phyloP scores from a whole-genome alignment of 306 rosid species.

The Spatholobus suberectus region DNA sequence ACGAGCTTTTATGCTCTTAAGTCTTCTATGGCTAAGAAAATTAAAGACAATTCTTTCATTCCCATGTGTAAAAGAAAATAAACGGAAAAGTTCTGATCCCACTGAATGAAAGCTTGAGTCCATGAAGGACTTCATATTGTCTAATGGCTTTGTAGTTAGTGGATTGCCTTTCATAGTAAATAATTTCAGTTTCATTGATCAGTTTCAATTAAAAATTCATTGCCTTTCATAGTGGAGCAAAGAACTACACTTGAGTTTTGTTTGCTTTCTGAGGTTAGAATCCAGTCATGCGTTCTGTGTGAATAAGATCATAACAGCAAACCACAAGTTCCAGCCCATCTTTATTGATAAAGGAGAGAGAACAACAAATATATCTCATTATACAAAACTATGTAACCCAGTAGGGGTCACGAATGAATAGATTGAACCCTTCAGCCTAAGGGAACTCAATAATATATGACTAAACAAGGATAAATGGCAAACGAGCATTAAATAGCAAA shows the following conservation, averaged over 20 bases:
- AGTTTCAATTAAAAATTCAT: conserved; percentile 14
- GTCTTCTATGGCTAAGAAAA: background rate
- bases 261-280: background rate
- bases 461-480: conserved; percentile 11
- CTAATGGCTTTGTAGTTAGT: conserved; percentile 9
- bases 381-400: conserved; percentile 42
- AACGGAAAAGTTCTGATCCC: background rate
- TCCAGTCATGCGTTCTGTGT: background rate
- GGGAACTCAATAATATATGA: conserved; percentile 32
- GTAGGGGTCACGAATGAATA: conserved; percentile 47
- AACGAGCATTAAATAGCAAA: conserved; percentile 14
- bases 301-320: conserved; percentile 29
- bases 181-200: conserved; percentile 19
- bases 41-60: background rate
- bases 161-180: background rate
- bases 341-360: conserved; percentile 49
- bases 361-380: conserved; percentile 30
- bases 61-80: background rate
- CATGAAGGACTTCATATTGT: background rate
- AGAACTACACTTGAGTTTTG: background rate
- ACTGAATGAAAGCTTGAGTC: background rate
- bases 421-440: conserved; percentile 25
- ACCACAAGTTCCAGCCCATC: conserved; percentile 33
- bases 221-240: background rate
- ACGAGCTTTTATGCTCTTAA: background rate